phyloP scores from a whole-genome alignment of 1,284 basidiomycete species.

The Cystobasidium slooffiae region DNA sequence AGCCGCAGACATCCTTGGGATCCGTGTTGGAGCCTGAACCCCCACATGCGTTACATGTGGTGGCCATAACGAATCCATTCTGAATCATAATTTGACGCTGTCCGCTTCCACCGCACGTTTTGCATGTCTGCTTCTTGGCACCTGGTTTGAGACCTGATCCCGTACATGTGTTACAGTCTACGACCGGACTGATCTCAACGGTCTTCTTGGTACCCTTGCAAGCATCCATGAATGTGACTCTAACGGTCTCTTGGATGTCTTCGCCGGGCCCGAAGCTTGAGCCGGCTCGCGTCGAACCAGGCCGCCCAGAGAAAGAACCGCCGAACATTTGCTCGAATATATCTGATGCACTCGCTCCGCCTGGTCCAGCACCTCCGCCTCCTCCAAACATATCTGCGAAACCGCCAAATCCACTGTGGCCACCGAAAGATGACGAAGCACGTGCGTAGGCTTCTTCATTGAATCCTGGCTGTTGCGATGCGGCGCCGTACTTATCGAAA shows the following conservation, averaged over 20 bases:
- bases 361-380: constrained; percentile 61
- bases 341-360: constrained; percentile 59
- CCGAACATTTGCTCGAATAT: constrained; percentile 90
- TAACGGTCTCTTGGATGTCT: constrained; percentile 79
- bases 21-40: constrained; percentile 85
- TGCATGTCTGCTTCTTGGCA: constrained; percentile 79
- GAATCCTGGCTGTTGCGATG: constrained; percentile 90
- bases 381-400: constrained; percentile 72
- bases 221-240: constrained; percentile 86
- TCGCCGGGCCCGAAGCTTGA: constrained; percentile 65
- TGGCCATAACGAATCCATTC: constrained; percentile 96
- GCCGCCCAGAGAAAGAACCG: constrained; percentile 62
- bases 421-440: constrained; percentile 58
- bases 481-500: constrained; percentile 95
- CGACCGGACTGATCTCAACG: constrained; percentile 78
- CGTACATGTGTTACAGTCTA: constrained; percentile 81
- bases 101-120: constrained; percentile 82
- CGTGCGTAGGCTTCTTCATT: constrained; percentile 78
- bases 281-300: constrained; percentile 49
- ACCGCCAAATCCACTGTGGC: constrained; percentile 69
- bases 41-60: constrained; percentile 81
- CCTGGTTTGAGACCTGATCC: constrained; percentile 87
- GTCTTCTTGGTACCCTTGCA: constrained; percentile 84
- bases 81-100: constrained; percentile 88
- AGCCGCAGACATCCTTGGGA: constrained; percentile 74